Evolutionary conservation across 2,329 filamentous ascomycete genomes (phyloP).

Genomic region (Byssochlamys sp.): DNA sequence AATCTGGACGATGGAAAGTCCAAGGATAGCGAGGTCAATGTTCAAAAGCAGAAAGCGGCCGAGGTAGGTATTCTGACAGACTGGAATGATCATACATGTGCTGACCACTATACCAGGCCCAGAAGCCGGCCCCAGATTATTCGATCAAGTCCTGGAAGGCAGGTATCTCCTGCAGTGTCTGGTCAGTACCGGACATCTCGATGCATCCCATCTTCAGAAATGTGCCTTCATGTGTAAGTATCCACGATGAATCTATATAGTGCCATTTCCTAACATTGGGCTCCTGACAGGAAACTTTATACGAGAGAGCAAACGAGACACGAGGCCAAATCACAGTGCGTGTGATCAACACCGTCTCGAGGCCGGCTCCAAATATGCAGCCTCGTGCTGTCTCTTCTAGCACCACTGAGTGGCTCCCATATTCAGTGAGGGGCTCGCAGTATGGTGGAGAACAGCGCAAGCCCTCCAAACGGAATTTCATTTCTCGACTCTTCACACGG

Average conservation of each 20-base stretch:
- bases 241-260: background rate
- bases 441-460: background rate
- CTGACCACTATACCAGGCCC: background rate
- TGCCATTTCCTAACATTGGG: background rate
- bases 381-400: background rate
- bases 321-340: background rate
- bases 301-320: background rate
- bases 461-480: background rate
- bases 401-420: background rate
- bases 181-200: background rate
- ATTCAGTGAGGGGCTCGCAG: background rate
- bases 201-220: background rate
- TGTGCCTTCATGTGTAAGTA: background rate
- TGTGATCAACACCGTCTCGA: background rate
- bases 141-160: background rate
- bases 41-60: background rate
- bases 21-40: background rate
- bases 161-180: background rate
- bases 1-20: background rate
- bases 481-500: background rate
- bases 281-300: background rate
- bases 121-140: background rate
- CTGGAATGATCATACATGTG: background rate
- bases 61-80: background rate
- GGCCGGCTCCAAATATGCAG: background rate